Conservation (phyloP, 768 basidiomycete genomes). For the Boletus rex-veris region DNA sequence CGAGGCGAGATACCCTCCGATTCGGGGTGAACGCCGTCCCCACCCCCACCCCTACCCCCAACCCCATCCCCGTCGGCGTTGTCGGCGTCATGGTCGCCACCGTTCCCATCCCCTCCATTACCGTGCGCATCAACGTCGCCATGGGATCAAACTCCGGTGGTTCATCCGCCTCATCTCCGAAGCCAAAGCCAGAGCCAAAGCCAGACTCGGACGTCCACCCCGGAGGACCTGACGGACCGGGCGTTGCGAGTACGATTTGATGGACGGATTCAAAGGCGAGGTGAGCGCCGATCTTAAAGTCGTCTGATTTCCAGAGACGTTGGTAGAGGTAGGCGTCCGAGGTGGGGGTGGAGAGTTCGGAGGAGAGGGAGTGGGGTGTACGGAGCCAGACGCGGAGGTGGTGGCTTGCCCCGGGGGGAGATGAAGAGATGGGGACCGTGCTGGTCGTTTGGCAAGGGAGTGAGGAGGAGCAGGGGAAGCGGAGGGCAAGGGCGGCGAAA, state of each 20-base stretch:
- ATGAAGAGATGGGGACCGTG: constrained; percentile 51
- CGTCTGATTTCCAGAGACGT: constrained; percentile 62
- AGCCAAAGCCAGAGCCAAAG: no score
- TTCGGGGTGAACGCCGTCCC: constrained; percentile 1
- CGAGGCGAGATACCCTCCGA: constrained; percentile 11
- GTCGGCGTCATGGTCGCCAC: no score
- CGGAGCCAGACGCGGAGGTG: constrained; percentile 64
- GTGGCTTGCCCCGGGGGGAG: constrained; percentile 56
- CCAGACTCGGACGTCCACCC: no score
- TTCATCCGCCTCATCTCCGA: no score
- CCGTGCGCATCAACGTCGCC: no score
- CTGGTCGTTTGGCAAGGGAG: constrained; percentile 28
- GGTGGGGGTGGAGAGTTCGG: constrained; percentile 22
- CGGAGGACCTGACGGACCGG: not conserved
- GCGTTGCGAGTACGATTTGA: constrained; percentile 50
- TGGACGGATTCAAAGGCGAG: constrained; percentile 53
- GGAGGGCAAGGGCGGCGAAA: no score
- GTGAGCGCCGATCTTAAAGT: constrained; percentile 55
- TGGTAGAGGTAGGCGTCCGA: constrained; percentile 56
- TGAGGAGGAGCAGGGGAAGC: no score
- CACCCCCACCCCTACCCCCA: no score
- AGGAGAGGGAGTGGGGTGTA: constrained; percentile 32
- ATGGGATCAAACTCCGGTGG: no score
- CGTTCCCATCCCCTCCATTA: no score
- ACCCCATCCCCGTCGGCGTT: not conserved